Evolutionary conservation across 768 basidiomycete genomes (phyloP).

Genomic region (Termitomyces sp.): DNA sequence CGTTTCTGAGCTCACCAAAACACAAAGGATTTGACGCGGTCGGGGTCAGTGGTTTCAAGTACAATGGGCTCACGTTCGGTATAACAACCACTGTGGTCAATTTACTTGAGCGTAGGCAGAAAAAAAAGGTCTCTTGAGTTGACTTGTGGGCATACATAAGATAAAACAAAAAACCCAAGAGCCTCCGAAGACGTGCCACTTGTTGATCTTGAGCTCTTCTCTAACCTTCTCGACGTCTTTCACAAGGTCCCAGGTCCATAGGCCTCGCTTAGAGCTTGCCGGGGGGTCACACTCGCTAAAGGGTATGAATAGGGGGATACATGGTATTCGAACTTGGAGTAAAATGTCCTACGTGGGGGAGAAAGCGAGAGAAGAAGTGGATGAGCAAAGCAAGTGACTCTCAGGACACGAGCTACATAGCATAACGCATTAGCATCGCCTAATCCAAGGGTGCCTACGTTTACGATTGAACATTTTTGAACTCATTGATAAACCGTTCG

Average conservation of each 20-base stretch:
- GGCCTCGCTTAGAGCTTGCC: slow-evolving; percentile 68
- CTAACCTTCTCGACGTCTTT: slow-evolving; percentile 85
- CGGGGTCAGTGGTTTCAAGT: slow-evolving; percentile 69
- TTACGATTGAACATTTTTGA: background rate
- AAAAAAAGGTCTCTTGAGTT: slow-evolving; percentile 37
- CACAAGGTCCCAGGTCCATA: slow-evolving; percentile 92
- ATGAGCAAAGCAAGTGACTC: background rate
- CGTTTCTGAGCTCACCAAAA: slow-evolving; percentile 47
- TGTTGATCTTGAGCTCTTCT: slow-evolving; percentile 69
- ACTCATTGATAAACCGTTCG: background rate
- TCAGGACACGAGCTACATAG: background rate
- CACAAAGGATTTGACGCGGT: slow-evolving; percentile 73
- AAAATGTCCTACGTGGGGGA: background rate
- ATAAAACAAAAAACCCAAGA: slow-evolving; percentile 74
- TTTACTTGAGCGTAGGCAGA: slow-evolving; percentile 80
- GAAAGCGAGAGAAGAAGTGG: background rate
- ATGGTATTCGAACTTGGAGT: slow-evolving; percentile 27
- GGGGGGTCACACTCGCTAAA: too few species aligned
- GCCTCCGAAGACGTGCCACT: slow-evolving; percentile 95
- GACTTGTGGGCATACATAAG: background rate
- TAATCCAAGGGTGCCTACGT: slow-evolving; percentile 1
- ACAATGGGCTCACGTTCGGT: background rate
- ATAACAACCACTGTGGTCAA: background rate
- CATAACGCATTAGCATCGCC: slow-evolving; percentile 6
- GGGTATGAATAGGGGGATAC: slow-evolving; percentile 73